Evolutionary conservation across 768 basidiomycete species (phyloP), one percentile per base, ranked within the genome.

Genomic region (Cystobasidium ongulense): DNA sequence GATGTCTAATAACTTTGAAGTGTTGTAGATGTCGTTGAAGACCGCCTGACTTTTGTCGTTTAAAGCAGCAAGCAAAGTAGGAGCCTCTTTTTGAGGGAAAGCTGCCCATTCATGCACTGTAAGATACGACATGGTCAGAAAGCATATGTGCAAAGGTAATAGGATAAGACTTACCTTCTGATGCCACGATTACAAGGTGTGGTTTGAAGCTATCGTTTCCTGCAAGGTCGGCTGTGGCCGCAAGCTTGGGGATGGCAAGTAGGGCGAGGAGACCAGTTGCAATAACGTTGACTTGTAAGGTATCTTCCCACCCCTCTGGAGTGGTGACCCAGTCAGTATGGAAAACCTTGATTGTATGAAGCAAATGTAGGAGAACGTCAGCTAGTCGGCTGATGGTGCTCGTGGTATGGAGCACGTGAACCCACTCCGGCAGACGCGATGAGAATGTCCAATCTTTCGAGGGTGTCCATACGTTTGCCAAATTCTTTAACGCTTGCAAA

Each of bases 21-120:
- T 61, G 57, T 61, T 61, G 57, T 61, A 61, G 57, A 38, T 61
- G 25, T 61, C 57, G 15, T 61, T 31, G 2, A 61, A 17, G 23
- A 38, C 36, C 18, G 57, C 57, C 23, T 61, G 29, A 31, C 29
- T 25, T 38, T 61, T 61, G 31, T 61, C 36, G 25, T 61, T 61
- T 38, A 61, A n/a, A 8, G 57, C 57, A 33, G 29, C 57, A 7
- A 61, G 29, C 15, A 61, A 17, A n/a, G 29, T 61, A 15, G 57
- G 57, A 31, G 29, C 31, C 21, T 61, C 57, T 38, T 61, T 31
- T 25, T 61, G 57, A 61, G 57, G 31, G 31, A 61, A 38, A 15
- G 21, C 29, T 8, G 57, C 57, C 57, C 57, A 61, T 3, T 4
- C 23, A n/a, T 61, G 57, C 5, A 61, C 57, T 61, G 39, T 41